Base-by-base conservation (phyloP, 2,329 filamentous ascomycete species). In the Teratosphaeria zuluensis region DNA sequence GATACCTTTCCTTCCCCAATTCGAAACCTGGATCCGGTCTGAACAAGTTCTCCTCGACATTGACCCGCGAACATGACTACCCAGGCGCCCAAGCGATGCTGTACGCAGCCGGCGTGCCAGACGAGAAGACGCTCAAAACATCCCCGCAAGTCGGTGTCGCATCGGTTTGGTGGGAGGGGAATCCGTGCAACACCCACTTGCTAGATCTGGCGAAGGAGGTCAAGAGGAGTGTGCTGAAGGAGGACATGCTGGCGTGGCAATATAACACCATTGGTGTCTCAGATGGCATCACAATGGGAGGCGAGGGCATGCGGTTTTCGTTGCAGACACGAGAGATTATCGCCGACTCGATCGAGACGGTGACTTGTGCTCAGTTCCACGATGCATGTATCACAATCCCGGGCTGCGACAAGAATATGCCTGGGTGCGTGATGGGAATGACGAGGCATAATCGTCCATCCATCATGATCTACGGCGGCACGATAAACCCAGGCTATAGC, bases 401-500 rank as follows among this genome's bases (percentile, higher is more conserved):
- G 0, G 92, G 92, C 11, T 96, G 92, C 73, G 92, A 96, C 77
- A 96, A 96, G 82, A 96, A 96, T 74, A 96, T 96, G 92, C 92
- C 92, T 0, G 92, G 92, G 63, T 80, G 94, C 63, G 55, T 70
- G 9, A 96, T 96, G 86, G 91, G 89, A 0, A 91, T 94, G 69
- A 90, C 89, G 14, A 84, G 92, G 59, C 90, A 95, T 75, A 96
- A 96, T 75, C 83, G 92, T 9, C 92, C 92, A 3, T 94, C 90
- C 54, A 79, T 96, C 70, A 96, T 96, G 91, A 87, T 97, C 60
- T 97, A 96, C 72, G 92, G 92, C 55, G 92, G 92, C 46, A 89
- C 90, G 16, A 96, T 96, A 68, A 85, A 86, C 69, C 90, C 90
- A 62, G 92, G 92, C n/a, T 89, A 90, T 73, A 92, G 87, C 0